Percentiles rank a stretch among this genome's conserved stretches.
phyloP scores from a whole-genome alignment of 306 rosid genomes.

The Biancaea sappan region DNA sequence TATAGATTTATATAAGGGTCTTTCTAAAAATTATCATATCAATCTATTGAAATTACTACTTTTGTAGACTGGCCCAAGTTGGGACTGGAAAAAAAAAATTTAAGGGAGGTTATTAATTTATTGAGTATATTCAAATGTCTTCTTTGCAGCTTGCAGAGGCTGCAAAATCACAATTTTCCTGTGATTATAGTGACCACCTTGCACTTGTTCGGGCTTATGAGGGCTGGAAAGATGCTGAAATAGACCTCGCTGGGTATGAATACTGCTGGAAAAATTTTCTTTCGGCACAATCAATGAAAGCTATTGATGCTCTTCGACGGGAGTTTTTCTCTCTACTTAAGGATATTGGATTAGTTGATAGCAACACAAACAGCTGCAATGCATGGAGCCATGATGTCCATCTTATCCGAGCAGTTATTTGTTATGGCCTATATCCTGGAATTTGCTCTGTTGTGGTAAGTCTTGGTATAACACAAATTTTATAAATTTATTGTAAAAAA shows the following conservation, averaged over 20 bases:
- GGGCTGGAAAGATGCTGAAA: constrained; percentile 90
- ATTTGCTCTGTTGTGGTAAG: constrained; percentile 90
- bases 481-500: neutral
- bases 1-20: too few species aligned
- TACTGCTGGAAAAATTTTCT: constrained; percentile 96
- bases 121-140: constrained; percentile 35
- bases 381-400: constrained; percentile 71
- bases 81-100: too few species aligned
- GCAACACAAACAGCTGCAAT: constrained; percentile 54
- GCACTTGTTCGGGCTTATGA: constrained; percentile 85
- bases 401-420: constrained; percentile 79
- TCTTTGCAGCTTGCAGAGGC: constrained; percentile 88
- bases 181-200: constrained; percentile 86
- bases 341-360: constrained; percentile 77
- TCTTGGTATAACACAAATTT: neutral
- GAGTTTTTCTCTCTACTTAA: constrained; percentile 77
- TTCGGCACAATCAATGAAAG: constrained; percentile 90
- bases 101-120: too few species aligned
- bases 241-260: constrained; percentile 71
- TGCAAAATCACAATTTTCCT: constrained; percentile 82
- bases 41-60: too few species aligned
- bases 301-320: constrained; percentile 84
- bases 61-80: too few species aligned
- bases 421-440: constrained; percentile 94
- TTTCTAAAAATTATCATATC: too few species aligned